Percentiles rank a stretch among this genome's conserved stretches.
Evolutionary conservation across 305 asterid genomes (phyloP).

Genomic region (Fraxinus albicans): DNA sequence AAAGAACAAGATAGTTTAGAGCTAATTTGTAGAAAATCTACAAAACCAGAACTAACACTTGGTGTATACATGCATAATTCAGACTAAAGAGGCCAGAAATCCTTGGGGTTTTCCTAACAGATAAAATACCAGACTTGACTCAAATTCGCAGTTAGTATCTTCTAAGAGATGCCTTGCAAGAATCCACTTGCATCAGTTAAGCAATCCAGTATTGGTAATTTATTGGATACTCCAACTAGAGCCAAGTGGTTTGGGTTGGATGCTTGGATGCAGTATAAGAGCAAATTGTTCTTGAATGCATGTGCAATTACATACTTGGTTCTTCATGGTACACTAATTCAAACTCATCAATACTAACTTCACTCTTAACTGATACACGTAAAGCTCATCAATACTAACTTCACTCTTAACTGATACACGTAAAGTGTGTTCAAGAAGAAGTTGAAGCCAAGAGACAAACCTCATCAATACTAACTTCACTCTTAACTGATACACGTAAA

Average conservation of each 20-base stretch:
- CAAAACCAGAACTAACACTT: not conserved
- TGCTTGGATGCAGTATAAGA: not conserved
- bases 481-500: constrained; percentile 65
- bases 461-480: constrained; percentile 66
- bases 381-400: too few species aligned
- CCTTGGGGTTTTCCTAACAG: not conserved
- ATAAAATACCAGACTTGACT: not conserved
- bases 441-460: constrained; percentile 33
- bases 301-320: not conserved
- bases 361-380: too few species aligned
- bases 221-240: not conserved
- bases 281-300: not conserved
- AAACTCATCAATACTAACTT: too few species aligned
- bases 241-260: not conserved
- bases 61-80: not conserved
- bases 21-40: not conserved
- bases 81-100: not conserved
- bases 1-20: not conserved
- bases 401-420: too few species aligned
- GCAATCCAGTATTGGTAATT: not conserved
- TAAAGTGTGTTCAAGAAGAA: constrained; percentile 15
- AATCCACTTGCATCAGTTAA: not conserved
- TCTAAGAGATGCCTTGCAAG: not conserved
- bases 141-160: not conserved
- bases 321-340: not conserved